phyloP scores from a whole-genome alignment of 257 asterid species.

The Fraxinus americana region DNA sequence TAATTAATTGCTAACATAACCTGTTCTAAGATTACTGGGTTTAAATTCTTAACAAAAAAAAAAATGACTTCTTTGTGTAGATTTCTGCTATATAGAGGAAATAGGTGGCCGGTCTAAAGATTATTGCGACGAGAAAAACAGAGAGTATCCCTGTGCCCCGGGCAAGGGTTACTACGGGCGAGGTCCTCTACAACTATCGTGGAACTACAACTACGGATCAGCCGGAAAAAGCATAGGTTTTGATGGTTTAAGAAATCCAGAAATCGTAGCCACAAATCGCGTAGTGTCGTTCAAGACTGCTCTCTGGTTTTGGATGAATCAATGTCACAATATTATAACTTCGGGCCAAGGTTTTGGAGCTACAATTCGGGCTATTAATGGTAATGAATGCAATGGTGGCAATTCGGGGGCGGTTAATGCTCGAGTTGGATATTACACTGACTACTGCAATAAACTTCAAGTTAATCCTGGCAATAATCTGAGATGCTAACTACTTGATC shows the following conservation, averaged over 20 bases:
- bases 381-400: constrained; percentile 28
- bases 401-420: constrained; percentile 13
- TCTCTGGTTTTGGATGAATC: constrained; percentile 43
- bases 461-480: constrained; percentile 31
- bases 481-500: background rate
- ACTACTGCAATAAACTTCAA: constrained; percentile 35
- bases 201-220: constrained; percentile 42
- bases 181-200: constrained; percentile 39
- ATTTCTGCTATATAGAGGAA: constrained; percentile 33
- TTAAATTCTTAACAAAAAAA: background rate
- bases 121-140: constrained; percentile 30
- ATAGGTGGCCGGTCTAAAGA: constrained; percentile 21
- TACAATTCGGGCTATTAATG: constrained; percentile 39
- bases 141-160: constrained; percentile 26
- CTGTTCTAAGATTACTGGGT: background rate
- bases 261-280: constrained; percentile 26
- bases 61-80: constrained; percentile 1
- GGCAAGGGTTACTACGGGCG: constrained; percentile 35
- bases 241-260: constrained; percentile 35
- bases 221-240: constrained; percentile 36
- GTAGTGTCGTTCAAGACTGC: constrained; percentile 33
- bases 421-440: constrained; percentile 27
- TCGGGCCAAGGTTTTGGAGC: constrained; percentile 39
- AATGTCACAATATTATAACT: constrained; percentile 26
- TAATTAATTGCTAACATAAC: background rate